Evolutionary conservation across 805 yeast species (phyloP).

Genomic region (Scheffersomyces lignosus): DNA sequence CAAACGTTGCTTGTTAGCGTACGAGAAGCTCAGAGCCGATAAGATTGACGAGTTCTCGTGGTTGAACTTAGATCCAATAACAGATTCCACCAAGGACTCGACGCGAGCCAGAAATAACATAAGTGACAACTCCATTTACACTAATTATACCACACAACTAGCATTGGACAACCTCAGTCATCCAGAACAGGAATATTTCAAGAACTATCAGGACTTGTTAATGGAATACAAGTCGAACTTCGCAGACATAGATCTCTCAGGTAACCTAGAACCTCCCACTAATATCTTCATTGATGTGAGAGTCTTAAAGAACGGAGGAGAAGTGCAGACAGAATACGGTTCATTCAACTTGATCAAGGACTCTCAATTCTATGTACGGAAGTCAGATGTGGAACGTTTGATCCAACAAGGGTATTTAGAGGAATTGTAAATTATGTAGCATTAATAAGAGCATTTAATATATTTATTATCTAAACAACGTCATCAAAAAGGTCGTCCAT

Average conservation of each 20-base stretch:
- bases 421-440: constrained; percentile 46
- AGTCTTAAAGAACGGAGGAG: constrained; percentile 92
- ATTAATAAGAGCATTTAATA: neutral
- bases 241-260: constrained; percentile 83
- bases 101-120: constrained; percentile 2
- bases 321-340: constrained; percentile 95
- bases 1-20: constrained; percentile 85
- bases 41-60: constrained; percentile 68
- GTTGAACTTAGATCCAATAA: constrained; percentile 59
- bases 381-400: constrained; percentile 89
- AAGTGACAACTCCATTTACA: constrained; percentile 8
- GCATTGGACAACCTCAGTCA: constrained; percentile 60
- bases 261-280: constrained; percentile 86
- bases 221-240: constrained; percentile 76
- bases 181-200: constrained; percentile 75
- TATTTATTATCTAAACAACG: neutral
- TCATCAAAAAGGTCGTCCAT: constrained; percentile 17
- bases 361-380: constrained; percentile 91
- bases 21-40: constrained; percentile 70
- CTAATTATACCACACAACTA: constrained; percentile 26
- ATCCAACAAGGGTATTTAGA: constrained; percentile 93
- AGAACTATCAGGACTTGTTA: constrained; percentile 67
- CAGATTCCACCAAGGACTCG: constrained; percentile 12
- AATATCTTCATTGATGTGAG: constrained; percentile 93
- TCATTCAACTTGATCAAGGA: constrained; percentile 90